Conservation (phyloP, 1,284 basidiomycete genomes). For the Inonotus hispidus region DNA sequence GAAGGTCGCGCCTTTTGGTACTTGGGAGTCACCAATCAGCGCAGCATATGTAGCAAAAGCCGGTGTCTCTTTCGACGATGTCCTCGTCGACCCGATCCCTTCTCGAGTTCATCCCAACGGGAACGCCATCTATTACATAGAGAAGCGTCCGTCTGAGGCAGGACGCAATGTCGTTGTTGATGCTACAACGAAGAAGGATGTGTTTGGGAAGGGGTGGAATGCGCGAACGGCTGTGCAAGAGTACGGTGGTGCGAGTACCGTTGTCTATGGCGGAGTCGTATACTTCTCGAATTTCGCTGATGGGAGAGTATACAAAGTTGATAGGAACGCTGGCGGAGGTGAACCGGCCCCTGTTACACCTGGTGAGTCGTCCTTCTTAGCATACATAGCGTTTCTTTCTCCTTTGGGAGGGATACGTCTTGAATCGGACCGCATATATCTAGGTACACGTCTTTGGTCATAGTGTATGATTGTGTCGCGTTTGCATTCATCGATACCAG, state of each 20-base stretch:
- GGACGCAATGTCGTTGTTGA: conserved; percentile 56
- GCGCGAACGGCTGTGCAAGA: conserved; percentile 56
- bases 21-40: conserved; percentile 34
- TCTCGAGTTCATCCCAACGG: conserved; percentile 19
- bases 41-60: conserved; percentile 33
- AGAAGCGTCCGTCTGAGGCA: conserved; percentile 54
- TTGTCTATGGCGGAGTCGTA: conserved; percentile 40
- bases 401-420: too few species aligned
- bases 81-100: conserved; percentile 50
- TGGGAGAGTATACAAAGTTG: conserved; percentile 42
- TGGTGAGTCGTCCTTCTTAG: conserved; percentile 33
- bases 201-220: conserved; percentile 49
- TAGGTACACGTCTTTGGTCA: neutral
- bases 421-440: neutral
- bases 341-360: conserved; percentile 53
- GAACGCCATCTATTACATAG: conserved; percentile 50
- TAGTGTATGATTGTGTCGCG: neutral
- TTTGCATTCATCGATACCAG: neutral
- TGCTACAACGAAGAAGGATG: conserved; percentile 39
- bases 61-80: conserved; percentile 37
- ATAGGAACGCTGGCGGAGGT: conserved; percentile 23
- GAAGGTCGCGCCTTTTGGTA: conserved; percentile 33
- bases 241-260: conserved; percentile 48
- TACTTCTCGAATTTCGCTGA: conserved; percentile 56
- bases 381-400: too few species aligned